Conservation (phyloP, 1,284 basidiomycete species). For the Puccinia coronata region DNA sequence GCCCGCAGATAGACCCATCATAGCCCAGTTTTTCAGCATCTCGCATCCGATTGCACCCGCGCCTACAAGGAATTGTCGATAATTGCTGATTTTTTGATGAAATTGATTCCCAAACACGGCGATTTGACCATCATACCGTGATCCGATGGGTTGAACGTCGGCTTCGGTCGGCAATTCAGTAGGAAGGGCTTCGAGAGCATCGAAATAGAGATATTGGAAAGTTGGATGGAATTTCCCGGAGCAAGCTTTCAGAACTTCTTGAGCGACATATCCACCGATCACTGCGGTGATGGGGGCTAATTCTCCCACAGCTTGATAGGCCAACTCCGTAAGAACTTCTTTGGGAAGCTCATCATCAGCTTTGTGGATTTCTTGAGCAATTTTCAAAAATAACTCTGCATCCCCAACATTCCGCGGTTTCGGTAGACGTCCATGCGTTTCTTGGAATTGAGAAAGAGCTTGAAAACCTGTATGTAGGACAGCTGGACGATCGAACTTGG, state of each 20-base stretch:
- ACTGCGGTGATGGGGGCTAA: slow-evolving; percentile 89
- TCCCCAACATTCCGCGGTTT: slow-evolving; percentile 81
- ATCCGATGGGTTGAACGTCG: slow-evolving; percentile 77
- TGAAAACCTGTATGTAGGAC: slow-evolving; percentile 94
- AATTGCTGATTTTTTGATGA: slow-evolving; percentile 88
- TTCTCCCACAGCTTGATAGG: slow-evolving; percentile 92
- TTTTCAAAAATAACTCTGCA: slow-evolving; percentile 69
- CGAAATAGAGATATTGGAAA: slow-evolving; percentile 93
- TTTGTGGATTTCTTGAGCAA: slow-evolving; percentile 73
- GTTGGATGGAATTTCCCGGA: slow-evolving; percentile 98
- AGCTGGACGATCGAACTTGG: slow-evolving; percentile 91
- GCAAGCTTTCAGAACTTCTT: slow-evolving; percentile 95
- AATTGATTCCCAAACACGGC: slow-evolving; percentile 91
- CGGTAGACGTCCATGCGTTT: slow-evolving; percentile 72
- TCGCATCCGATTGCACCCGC: slow-evolving; percentile 99
- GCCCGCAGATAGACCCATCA: slow-evolving; percentile 93
- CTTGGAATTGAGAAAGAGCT: slow-evolving; percentile 77
- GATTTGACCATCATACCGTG: slow-evolving; percentile 89
- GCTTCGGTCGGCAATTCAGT: slow-evolving; percentile 67
- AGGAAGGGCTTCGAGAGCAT: slow-evolving; percentile 93
- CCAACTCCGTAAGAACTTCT: slow-evolving; percentile 76
- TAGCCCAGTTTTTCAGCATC: slow-evolving; percentile 99
- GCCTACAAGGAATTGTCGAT: slow-evolving; percentile 94
- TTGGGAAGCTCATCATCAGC: slow-evolving; percentile 64
- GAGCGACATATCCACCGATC: slow-evolving; percentile 94